Base-by-base conservation (phyloP, 306 rosid genomes). In the Cucurbita pepo region DNA sequence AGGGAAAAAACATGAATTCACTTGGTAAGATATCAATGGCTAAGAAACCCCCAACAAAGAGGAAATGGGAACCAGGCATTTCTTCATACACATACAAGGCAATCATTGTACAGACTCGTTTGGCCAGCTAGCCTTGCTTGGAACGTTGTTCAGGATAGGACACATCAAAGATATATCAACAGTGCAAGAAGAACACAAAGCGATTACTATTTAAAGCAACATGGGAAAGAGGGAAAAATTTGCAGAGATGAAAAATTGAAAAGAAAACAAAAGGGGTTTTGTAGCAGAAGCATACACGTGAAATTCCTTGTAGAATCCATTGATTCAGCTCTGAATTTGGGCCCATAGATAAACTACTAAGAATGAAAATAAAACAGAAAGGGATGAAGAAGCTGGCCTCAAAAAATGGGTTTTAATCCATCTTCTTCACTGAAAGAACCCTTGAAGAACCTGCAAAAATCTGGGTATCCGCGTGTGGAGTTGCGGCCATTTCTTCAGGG, bases 61-160 rank as follows among this genome's bases (percentile, higher is more conserved):
- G 59, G 59, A 69, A 48, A 69, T 34, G 59, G 59, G 56, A 69
- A 51, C 57, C 74, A 48, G 51, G 45, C 59, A 22, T 50, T 69
- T 69, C 45, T 48, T 25, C 72, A 45, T 9, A 45, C 3, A 37
- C 15, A 5, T 3, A 61, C 82, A 69, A 69, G 8, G 15, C 58
- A 69, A 69, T 69, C 58, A 69, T 69, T 69, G 85, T 75, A 84
- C 85, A 86, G 87, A 72, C 59, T 50, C 65, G 70, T 54, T 43
- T 76, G 71, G 86, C 86, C 85, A 77, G 85, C 83, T 79, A 74
- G 80, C 59, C 85, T 63, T 45, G 81, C 81, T 81, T 88, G 91
- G 88, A 79, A 83, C 57, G 83, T 87, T 47, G 85, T 81, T 79
- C 64, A 85, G 88, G 88, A 88, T 88, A 79, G 87, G 78, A 81